Evolutionary conservation across 2,329 filamentous ascomycete species (phyloP).

Genomic region (Aureobasidium vineae): DNA sequence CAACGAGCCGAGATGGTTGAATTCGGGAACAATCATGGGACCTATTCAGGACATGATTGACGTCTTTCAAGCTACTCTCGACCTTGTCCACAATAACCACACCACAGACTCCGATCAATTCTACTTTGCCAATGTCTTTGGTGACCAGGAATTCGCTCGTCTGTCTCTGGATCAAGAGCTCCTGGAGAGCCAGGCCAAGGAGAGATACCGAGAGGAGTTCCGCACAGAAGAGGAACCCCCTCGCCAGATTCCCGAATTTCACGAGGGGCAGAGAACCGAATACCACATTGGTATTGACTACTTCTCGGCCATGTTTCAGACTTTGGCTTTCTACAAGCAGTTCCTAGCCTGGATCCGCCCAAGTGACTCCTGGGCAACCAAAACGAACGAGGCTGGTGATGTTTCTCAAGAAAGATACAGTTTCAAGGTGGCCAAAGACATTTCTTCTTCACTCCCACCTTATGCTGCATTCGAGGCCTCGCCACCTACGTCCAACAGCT

Average conservation of each 20-base stretch:
- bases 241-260: slow-evolving; percentile 36
- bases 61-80: slow-evolving; percentile 47
- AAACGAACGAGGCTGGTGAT: background rate
- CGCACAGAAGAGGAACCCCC: slow-evolving; percentile 38
- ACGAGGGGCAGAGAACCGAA: slow-evolving; percentile 45
- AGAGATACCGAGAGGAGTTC: slow-evolving; percentile 30
- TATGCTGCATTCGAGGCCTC: slow-evolving; percentile 30
- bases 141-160: slow-evolving; percentile 53
- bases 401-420: slow-evolving; percentile 29
- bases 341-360: slow-evolving; percentile 40
- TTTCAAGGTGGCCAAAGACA: slow-evolving; percentile 31
- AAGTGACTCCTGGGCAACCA: slow-evolving; percentile 34
- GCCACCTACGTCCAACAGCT: slow-evolving; percentile 23
- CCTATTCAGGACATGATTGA: slow-evolving; percentile 34
- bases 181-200: slow-evolving; percentile 34
- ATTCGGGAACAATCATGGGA: slow-evolving; percentile 51
- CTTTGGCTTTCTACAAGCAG: slow-evolving; percentile 36
- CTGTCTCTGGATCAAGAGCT: slow-evolving; percentile 42
- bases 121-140: slow-evolving; percentile 54
- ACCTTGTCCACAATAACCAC: slow-evolving; percentile 40
- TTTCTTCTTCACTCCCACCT: slow-evolving; percentile 32
- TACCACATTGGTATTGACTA: slow-evolving; percentile 52
- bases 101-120: slow-evolving; percentile 44
- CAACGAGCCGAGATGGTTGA: slow-evolving; percentile 51
- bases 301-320: slow-evolving; percentile 49